Base-by-base conservation (phyloP, 2,329 filamentous ascomycete genomes). In the Sarocladiaceae sp. region DNA sequence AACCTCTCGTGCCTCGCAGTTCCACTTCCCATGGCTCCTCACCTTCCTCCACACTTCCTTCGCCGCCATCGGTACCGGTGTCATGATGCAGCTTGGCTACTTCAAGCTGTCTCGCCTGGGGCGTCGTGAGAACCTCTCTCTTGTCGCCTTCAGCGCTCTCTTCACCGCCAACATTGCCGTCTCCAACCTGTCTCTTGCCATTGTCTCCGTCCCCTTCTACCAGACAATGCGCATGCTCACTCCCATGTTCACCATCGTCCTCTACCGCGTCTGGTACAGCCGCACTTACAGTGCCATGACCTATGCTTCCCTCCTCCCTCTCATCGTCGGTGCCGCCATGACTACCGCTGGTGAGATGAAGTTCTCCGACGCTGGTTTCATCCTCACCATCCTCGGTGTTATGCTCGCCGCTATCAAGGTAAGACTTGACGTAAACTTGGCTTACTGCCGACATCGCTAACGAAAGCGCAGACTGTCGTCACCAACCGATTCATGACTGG, bases 401-500 rank as follows among this genome's bases (percentile, higher is more conserved):
- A 48, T 78, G 44, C 65, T 78, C 7, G 75, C 75, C 20, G 68
- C 73, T 13, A 51, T 74, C 59, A 82, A 82, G 66, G 68, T 71
- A 58, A 20, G 57, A 16, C 2, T 10, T 20, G 18, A 27, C 26
- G 21, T 19, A 31, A 29, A 20, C 18, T 35, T 19, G 26, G 19
- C 24, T 13, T 24, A 26, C 11, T 12, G n/a, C 21, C 15, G 37
- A 45, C 34, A 41, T 39, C 19, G 31, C 54, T 58, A 43, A 62
- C 46, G 13, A 4, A 15, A 11, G 12, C 16, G 7, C 44, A 72
- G 68, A 82, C 78, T 2, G 74, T 83, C 26, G 75, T 76, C 23
- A 80, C 78, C 27, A 82, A 82, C 61, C 72, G 75, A 54, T 71
- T 82, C 53, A 80, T 82, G 74, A 82, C 78, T 7, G 78, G 77